Base-by-base conservation (phyloP, 2,329 filamentous ascomycete genomes). In the Trichoderma sp. region DNA sequence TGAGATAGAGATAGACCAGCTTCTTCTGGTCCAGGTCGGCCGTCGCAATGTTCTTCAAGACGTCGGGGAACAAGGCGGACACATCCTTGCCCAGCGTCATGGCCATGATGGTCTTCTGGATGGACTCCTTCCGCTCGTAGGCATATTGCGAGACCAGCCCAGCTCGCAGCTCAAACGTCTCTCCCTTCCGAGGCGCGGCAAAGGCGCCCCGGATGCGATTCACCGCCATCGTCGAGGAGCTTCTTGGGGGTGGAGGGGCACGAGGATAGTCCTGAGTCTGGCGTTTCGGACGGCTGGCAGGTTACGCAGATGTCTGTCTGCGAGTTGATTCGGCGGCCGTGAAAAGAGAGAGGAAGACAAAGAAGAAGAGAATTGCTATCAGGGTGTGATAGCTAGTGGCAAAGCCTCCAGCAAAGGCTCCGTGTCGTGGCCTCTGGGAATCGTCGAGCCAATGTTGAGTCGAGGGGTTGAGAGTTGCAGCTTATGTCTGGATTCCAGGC, bases 71-170 rank as follows among this genome's bases (percentile, higher is more conserved):
- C 78, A 99, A 88, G 75, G 95, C 94, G 72, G 97, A 99, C 76
- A 99, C 97, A 86, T 99, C 97, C 86, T 99, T 99, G 84, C 97
- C 97, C 80, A 99, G 85, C 1, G 97, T 99, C 97, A 99, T 99
- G 83, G 97, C 95, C 95, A 98, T 98, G 87, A 99, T 99, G 78
- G 97, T 99, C 89, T 98, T 98, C 84, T 99, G 97, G 80, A 99
- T 99, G 29, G 97, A 94, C 88, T 99, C 97, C 86, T 99, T 99
- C 82, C 95, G 93, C 90, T 99, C 97, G 87, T 97, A 98, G 76
- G 97, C 97, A 93, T 98, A 99, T 87, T 99, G 97, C 78, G 97
- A 99, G 78, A 97, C 97, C 84, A 99, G 88, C 53, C 97, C 97
- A 78, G 96, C 95, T 84, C 97, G 93, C 86, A 99, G 88, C 89